Base-by-base conservation (phyloP, 495 filamentous ascomycete genomes). In the Neurospora pannonica region DNA sequence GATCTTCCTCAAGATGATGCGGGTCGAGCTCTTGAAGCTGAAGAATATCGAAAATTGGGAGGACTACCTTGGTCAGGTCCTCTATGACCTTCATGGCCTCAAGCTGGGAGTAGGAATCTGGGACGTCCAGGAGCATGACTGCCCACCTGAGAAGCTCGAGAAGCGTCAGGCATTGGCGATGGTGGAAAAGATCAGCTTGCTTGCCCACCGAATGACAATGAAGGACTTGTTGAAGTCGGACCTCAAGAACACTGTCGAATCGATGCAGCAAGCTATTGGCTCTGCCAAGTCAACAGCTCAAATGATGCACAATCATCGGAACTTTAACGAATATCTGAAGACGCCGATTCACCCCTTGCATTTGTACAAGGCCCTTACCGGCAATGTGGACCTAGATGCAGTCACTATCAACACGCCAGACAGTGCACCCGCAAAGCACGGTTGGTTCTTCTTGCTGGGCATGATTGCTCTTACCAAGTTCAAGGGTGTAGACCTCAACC, bases 391-490 rank as follows among this genome's bases (percentile, higher is more conserved):
- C 39, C 81, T 88, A 11, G 87, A 88, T 75, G 86, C 86, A 0
- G 82, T 88, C 28, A 82, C 85, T 6, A 86, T 87, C 38, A 83
- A 84, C 72, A 85, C 83, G 2, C 79, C 83, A 6, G 87, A 89
- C 24, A 86, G 81, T 43, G 81, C 79, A 5, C 88, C 95, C 19
- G 94, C 95, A 2, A 87, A 89, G 48, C 94, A 94, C 73, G 92
- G 94, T 19, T 97, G 97, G 92, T 98, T 93, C 80, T 98, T 96
- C 80, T 84, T 98, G 24, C 88, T 95, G 70, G 96, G 96, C 21
- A 91, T 95, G 85, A 92, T 97, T 60, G 88, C 93, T 7, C 86
- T 99, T 40, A 92, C 92, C 67, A 95, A 93, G 74, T 97, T 97
- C 78, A 92, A 93, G 46, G 91, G 92, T 42, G 84, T 87, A 15